Percentiles rank a stretch among this genome's conserved stretches.
phyloP scores from a whole-genome alignment of 83 land plant species.

The Isoetes engelmannii region DNA sequence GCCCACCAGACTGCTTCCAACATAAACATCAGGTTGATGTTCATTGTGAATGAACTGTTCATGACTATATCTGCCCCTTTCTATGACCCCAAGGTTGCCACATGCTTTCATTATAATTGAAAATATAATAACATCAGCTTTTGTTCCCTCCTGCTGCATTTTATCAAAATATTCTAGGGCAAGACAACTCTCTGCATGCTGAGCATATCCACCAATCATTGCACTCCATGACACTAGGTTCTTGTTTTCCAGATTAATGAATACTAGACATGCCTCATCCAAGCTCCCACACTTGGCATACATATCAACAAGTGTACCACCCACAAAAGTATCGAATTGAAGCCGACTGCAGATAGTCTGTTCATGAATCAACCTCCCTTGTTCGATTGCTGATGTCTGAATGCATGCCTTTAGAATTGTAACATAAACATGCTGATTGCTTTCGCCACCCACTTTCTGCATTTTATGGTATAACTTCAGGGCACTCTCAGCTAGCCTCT shows the following conservation, averaged over 20 bases:
- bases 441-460: not conserved
- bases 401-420: constrained; percentile 2
- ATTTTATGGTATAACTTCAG: constrained; percentile 5
- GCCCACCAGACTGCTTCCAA: not conserved
- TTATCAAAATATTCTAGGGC: constrained; percentile 6
- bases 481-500: not conserved
- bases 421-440: not conserved
- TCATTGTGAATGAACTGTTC: not conserved
- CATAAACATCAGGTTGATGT: not conserved
- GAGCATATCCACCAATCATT: constrained; percentile 4
- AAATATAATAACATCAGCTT: not conserved
- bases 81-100: not conserved
- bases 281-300: not conserved
- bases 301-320: constrained; percentile 6
- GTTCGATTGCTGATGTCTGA: not conserved
- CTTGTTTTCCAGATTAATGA: not conserved
- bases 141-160: not conserved
- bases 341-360: not conserved
- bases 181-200: not conserved
- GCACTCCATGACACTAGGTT: not conserved
- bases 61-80: not conserved
- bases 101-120: constrained; percentile 1
- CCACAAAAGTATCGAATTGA: constrained; percentile 10
- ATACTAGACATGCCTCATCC: not conserved
- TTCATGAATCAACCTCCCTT: not conserved